phyloP scores from a whole-genome alignment of 441 rosid species.

The Aleurites moluccanus region DNA sequence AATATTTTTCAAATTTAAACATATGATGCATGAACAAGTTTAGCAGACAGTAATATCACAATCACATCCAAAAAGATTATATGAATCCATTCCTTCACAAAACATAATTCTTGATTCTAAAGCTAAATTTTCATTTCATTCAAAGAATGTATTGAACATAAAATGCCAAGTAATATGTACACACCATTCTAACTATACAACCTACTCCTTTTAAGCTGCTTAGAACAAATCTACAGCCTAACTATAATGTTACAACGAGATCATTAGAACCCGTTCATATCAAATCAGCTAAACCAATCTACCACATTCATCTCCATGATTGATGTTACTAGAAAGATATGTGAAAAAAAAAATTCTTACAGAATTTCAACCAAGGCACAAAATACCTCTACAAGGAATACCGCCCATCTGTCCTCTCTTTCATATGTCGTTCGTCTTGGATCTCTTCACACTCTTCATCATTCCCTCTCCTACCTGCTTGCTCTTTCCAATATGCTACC shows the following conservation, averaged over 20 bases:
- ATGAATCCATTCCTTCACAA: not conserved
- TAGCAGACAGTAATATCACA: not conserved
- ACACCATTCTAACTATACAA: conserved; percentile 24
- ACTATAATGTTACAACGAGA: not conserved
- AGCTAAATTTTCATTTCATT: conserved; percentile 8
- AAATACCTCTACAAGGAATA: conserved; percentile 44
- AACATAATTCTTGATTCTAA: not conserved
- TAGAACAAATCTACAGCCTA: not conserved
- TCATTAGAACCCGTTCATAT: not conserved
- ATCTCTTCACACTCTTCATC: conserved; percentile 85
- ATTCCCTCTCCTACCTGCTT: conserved; percentile 75
- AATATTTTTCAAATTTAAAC: no score
- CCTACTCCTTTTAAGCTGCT: conserved; percentile 11
- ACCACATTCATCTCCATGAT: not conserved
- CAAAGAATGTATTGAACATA: not conserved
- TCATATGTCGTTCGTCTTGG: conserved; percentile 54
- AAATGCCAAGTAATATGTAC: conserved; percentile 2
- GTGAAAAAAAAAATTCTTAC: not conserved
- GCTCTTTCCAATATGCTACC: conserved; percentile 89
- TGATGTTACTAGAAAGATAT: not conserved
- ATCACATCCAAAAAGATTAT: not conserved
- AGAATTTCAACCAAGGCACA: conserved; percentile 9
- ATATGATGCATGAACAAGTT: no score
- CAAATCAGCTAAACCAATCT: not conserved
- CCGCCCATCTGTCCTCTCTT: conserved; percentile 53